Evolutionary conservation across 345 rosid species (phyloP), one percentile per base, ranked within the genome.

Genomic region (Gossypium turneri): DNA sequence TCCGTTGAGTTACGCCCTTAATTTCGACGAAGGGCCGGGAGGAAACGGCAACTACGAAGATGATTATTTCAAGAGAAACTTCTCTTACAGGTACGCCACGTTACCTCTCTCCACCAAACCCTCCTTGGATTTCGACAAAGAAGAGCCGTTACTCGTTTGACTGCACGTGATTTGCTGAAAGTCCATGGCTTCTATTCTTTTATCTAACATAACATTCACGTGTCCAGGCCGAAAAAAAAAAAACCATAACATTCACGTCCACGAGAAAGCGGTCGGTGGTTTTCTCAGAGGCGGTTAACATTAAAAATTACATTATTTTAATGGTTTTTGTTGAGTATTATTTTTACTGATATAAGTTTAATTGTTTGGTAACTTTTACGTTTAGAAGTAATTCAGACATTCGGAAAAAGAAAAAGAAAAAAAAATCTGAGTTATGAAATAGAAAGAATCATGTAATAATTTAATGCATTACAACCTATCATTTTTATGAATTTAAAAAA

Each of bases 1-100:
- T 82, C 92, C 96, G 0, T 51, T 77, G 85, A 92, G 98, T 63
- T 92, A 94, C 69, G 79, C 97, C n/a, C 72, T 91, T 82, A 94
- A 94, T 65, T 94, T 94, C 75, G 98, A 94, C 52, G 95, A 92
- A 7, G 97, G 98, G 0, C 76, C 58, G 58, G 75, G 78, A 72
- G 78, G 73, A 19, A 77, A 79, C 17, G 79, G 76, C 34, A 69
- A 50, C 17, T 80, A 75, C 50, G 88, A 83, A 25, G 83, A 82
- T 11, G 87, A 80, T 70, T 74, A 59, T 34, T 41, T 73, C 11
- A 66, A 78, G 15, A 78, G 87, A 27, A 87, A 82, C 59, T 90
- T 88, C 76, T 85, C 92, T 8, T 78, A 80, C 13, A 73, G 90
- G 81, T 88, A 82, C 72, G 78, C 88, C 15, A 80, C 89, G 13